These are phyloP conservation scores for Zygoascus ofunaensis DNA, from an alignment of 805 yeast genomes.

Conservation along the genomic window DNA sequence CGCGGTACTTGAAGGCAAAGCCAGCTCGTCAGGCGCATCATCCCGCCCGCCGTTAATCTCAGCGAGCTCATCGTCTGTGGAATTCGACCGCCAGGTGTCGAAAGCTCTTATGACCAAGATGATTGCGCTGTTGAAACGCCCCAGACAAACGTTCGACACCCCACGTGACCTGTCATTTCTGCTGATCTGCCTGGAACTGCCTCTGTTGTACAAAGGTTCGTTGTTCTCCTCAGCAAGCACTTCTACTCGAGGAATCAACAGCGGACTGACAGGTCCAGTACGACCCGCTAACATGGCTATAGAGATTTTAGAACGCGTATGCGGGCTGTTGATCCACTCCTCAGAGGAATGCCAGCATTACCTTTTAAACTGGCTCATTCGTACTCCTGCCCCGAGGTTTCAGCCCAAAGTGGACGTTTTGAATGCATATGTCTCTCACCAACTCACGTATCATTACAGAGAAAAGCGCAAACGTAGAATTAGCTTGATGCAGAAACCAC, in stretches of 20 bases:
- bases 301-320: constrained; percentile 56
- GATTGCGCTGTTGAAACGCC: constrained; percentile 44
- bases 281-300: constrained; percentile 47
- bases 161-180: constrained; percentile 48
- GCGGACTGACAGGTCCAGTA: constrained; percentile 30
- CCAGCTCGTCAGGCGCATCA: background rate
- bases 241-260: constrained; percentile 16
- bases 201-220: constrained; percentile 35
- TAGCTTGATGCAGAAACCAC: background rate
- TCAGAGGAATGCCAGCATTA: constrained; percentile 34
- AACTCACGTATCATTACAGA: constrained; percentile 39
- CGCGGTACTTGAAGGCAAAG: constrained; percentile 24
- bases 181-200: constrained; percentile 59
- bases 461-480: constrained; percentile 1
- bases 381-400: constrained; percentile 37
- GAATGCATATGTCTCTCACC: constrained; percentile 72
- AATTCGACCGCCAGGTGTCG: constrained; percentile 39
- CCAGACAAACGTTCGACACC: constrained; percentile 31
- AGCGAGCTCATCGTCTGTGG: constrained; percentile 16
- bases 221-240: constrained; percentile 9
- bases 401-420: constrained; percentile 50
- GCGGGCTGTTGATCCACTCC: constrained; percentile 57
- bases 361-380: constrained; percentile 49
- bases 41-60: too few species aligned
- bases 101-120: constrained; percentile 51